Evolutionary conservation across 2,329 filamentous ascomycete species (phyloP).

Genomic region (Lasiodiplodia sp.): DNA sequence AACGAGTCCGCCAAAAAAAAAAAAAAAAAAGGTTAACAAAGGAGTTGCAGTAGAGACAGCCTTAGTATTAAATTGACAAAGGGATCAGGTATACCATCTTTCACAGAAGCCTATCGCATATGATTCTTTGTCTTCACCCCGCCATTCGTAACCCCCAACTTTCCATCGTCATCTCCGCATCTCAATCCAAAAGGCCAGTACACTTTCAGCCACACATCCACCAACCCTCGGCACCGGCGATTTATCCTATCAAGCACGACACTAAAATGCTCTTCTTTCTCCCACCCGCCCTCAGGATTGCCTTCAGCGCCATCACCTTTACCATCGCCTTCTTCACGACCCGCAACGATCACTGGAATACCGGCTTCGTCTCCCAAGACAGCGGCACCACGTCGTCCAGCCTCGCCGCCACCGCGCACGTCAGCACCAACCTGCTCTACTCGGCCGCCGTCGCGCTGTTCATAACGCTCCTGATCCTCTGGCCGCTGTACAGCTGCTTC

Average conservation of each 20-base stretch:
- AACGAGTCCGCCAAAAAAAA: too few species aligned
- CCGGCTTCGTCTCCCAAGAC: not conserved
- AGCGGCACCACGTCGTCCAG: not conserved
- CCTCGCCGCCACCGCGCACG: not conserved
- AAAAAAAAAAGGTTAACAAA: not conserved
- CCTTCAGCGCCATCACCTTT: not conserved
- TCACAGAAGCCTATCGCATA: not conserved
- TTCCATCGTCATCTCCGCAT: not conserved
- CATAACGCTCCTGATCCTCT: not conserved
- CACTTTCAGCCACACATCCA: too few species aligned
- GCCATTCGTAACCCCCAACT: not conserved
- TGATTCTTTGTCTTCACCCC: not conserved
- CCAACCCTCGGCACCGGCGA: too few species aligned
- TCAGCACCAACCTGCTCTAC: not conserved
- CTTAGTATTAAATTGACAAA: not conserved
- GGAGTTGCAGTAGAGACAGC: not conserved
- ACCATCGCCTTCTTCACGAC: not conserved
- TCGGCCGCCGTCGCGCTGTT: not conserved
- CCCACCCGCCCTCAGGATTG: not conserved
- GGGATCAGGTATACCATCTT: not conserved
- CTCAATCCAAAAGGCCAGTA: not conserved
- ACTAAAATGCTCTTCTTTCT: not conserved
- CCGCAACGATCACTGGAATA: not conserved
- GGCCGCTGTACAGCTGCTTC: not conserved
- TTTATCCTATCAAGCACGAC: not conserved